These are phyloP conservation scores for Withania somnifera DNA, from an alignment of 305 asterid species.

Conservation along the genomic window DNA sequence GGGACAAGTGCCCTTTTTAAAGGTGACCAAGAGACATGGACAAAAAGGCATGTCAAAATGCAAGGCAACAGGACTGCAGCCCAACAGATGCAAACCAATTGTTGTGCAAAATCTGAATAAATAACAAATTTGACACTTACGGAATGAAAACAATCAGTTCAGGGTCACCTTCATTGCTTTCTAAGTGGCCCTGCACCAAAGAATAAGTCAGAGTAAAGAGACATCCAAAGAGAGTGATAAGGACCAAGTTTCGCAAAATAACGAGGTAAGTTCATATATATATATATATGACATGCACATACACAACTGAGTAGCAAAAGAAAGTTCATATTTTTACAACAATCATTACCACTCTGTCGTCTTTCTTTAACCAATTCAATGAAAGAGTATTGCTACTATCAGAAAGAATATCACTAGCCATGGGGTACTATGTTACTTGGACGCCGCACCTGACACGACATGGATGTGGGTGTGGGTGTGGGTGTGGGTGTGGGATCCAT, in stretches of 20 bases:
- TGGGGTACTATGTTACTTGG: too few species aligned
- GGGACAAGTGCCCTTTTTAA: neutral
- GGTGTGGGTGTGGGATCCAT: too few species aligned
- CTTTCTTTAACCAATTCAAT: neutral
- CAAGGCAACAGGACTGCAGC: neutral
- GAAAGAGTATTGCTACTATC: neutral
- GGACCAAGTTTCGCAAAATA: neutral
- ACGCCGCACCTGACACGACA: too few species aligned
- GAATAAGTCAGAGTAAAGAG: neutral
- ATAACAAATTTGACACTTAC: slow-evolving; percentile 36
- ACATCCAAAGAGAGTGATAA: neutral
- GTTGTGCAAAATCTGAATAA: neutral
- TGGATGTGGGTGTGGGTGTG: too few species aligned
- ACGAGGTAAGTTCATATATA: neutral
- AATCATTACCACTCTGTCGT: neutral
- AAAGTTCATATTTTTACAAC: neutral
- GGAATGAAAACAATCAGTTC: slow-evolving; percentile 93
- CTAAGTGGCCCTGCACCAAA: slow-evolving; percentile 67
- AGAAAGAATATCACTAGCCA: neutral
- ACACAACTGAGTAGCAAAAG: neutral
- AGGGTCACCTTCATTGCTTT: slow-evolving; percentile 96
- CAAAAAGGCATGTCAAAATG: neutral
- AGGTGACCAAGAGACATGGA: neutral
- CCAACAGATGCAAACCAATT: neutral
- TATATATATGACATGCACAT: neutral